Base-by-base conservation (phyloP, 192 early-diverging fungal genomes). In the Podila clonocystis region DNA sequence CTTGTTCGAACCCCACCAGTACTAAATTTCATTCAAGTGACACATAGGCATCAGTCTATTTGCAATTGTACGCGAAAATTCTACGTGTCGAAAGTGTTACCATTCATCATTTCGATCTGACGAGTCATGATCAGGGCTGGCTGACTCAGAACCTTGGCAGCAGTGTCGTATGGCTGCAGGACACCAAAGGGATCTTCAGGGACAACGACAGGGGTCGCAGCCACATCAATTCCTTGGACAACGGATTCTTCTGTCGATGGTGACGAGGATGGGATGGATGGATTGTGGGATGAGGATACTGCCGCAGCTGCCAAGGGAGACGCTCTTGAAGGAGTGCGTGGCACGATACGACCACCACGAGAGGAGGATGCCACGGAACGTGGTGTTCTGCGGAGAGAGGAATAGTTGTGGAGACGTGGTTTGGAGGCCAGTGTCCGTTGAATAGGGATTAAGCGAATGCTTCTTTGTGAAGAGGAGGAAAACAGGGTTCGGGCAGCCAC, bases 41-140 rank as follows among this genome's bases (percentile, higher is more conserved):
- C 9, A 45, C n/a, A n/a, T n/a, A n/a, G n/a, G n/a, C n/a, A n/a
- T n/a, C n/a, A n/a, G n/a, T n/a, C n/a, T n/a, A n/a, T n/a, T n/a
- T 26, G 52, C 15, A 24, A 26, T 50, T 50, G 64, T 82, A 89
- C 87, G 41, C 92, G 36, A 38, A 90, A 85, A 1, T 92, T 6
- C 2, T 45, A 8, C 8, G 41, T 15, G 15, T 45, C 15, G 41
- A 17, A 22, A 17, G 15, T 1, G n/a, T 29, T 62, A 80, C 77
- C 84, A 70, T 96, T 97, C 79, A 97, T 80, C 91, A 97, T 94
- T 75, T 97, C 95, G 22, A 97, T 58, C 73, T 95, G 92, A 9
- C 95, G 67, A 3, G 84, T 88, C 30, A 95, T 87, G n/a, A 93
- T 82, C 36, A 95, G 66, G 2, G 90, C 90, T 8, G 89, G 76